Conservation (phyloP, 768 basidiomycete species). For the Auriculariales sp. region DNA sequence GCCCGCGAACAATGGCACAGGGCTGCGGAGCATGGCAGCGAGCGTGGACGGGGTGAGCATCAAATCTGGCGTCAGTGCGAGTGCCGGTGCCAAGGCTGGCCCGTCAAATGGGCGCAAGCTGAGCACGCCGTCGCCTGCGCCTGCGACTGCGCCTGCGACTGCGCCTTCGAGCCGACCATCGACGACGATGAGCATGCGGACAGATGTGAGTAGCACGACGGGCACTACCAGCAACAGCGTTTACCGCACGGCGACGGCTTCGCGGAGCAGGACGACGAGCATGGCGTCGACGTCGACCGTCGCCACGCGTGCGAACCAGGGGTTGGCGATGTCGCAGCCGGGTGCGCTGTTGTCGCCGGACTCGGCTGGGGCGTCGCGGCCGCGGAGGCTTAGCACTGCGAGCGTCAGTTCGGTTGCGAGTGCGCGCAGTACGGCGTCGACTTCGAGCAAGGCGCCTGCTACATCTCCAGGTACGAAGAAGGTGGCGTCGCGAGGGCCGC, state of each 20-base stretch:
- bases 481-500: slow-evolving; percentile 3
- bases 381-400: slow-evolving; percentile 9
- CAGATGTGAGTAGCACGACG: slow-evolving; percentile 28
- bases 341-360: slow-evolving; percentile 5
- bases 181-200: slow-evolving; percentile 17
- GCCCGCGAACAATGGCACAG: background rate
- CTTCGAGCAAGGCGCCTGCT: background rate
- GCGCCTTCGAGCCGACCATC: slow-evolving; percentile 16
- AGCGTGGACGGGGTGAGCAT: background rate
- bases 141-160: slow-evolving; percentile 16
- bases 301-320: slow-evolving; percentile 6
- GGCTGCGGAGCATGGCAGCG: background rate
- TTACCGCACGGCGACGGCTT: slow-evolving; percentile 10
- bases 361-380: slow-evolving; percentile 6
- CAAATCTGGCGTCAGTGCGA: background rate
- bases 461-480: background rate
- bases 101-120: background rate
- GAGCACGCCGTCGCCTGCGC: slow-evolving; percentile 14
- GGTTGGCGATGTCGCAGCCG: slow-evolving; percentile 9
- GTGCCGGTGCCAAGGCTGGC: background rate
- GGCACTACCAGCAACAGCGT: slow-evolving; percentile 18
- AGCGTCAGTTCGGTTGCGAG: slow-evolving; percentile 9
- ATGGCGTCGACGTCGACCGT: slow-evolving; percentile 18
- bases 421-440: background rate
- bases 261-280: slow-evolving; percentile 17